Conservation (phyloP, 306 rosid species). For the Rosa rugosa region DNA sequence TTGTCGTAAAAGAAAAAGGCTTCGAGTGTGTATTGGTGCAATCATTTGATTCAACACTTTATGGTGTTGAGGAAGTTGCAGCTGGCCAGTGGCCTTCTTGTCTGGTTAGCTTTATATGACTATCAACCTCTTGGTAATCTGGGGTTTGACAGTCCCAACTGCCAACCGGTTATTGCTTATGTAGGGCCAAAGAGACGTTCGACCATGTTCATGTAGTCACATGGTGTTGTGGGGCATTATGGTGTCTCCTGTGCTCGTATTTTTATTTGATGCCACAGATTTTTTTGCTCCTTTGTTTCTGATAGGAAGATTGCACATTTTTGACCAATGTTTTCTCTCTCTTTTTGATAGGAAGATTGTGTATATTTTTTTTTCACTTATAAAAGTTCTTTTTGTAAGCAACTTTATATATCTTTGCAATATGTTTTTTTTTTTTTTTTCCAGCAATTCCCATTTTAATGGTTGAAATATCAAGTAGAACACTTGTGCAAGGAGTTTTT, state of each 20-base stretch:
- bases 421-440: no score
- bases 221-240: no score
- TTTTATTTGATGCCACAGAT: no score
- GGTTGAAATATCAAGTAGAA: no score
- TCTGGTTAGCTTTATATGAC: background rate
- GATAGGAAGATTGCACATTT: no score
- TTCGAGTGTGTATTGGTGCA: background rate
- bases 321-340: no score
- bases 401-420: background rate
- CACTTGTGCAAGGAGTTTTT: background rate
- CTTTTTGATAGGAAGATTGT: background rate
- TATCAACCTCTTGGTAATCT: background rate
- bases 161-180: background rate
- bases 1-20: background rate
- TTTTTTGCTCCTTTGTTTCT: no score
- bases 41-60: background rate
- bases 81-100: background rate
- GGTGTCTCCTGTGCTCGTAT: no score
- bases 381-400: background rate
- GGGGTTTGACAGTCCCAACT: background rate
- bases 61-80: background rate
- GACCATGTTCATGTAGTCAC: background rate
- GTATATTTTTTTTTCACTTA: background rate
- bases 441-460: background rate
- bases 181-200: background rate